phyloP scores from a whole-genome alignment of 2,329 filamentous ascomycete genomes.

The Hypoxylon sp. region DNA sequence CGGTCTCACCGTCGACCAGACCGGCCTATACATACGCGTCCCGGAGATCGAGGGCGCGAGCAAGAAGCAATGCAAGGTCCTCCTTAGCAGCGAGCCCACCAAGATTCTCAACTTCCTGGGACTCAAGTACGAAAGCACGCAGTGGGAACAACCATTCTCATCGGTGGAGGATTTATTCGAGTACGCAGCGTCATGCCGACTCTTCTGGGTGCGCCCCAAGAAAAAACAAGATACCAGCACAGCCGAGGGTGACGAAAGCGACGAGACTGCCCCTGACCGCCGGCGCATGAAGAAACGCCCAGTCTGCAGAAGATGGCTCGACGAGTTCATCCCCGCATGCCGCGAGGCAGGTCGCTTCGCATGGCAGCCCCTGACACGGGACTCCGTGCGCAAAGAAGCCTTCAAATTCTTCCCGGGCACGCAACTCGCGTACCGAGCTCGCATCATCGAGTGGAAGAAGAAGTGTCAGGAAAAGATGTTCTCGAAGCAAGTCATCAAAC shows the following conservation, averaged over 20 bases:
- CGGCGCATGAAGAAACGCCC: constrained; percentile 67
- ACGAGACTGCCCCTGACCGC: constrained; percentile 66
- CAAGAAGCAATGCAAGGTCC: constrained; percentile 68
- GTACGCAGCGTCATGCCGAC: constrained; percentile 69
- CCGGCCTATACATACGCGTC: constrained; percentile 74
- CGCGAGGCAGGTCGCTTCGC: constrained; percentile 56
- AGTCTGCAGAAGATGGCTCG: constrained; percentile 71
- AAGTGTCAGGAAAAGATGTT: constrained; percentile 59
- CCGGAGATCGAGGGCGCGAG: constrained; percentile 74
- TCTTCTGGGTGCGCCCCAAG: constrained; percentile 65
- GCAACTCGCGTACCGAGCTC: constrained; percentile 59
- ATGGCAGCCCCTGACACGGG: constrained; percentile 52
- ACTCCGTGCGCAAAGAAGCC: constrained; percentile 65
- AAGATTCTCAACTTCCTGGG: constrained; percentile 73
- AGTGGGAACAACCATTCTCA: constrained; percentile 69
- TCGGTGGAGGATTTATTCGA: constrained; percentile 69
- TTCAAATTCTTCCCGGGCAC: constrained; percentile 64
- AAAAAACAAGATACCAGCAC: constrained; percentile 16
- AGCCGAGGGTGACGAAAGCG: constrained; percentile 22
- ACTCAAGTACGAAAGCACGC: constrained; percentile 59
- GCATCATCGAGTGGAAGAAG: constrained; percentile 58
- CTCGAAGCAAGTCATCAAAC: constrained; percentile 61
- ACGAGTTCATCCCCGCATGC: constrained; percentile 72
- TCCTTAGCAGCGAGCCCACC: constrained; percentile 69
- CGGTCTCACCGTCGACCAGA: constrained; percentile 75